Conservation (phyloP, 257 asterid genomes). For the Solanum lycopersicoides region DNA sequence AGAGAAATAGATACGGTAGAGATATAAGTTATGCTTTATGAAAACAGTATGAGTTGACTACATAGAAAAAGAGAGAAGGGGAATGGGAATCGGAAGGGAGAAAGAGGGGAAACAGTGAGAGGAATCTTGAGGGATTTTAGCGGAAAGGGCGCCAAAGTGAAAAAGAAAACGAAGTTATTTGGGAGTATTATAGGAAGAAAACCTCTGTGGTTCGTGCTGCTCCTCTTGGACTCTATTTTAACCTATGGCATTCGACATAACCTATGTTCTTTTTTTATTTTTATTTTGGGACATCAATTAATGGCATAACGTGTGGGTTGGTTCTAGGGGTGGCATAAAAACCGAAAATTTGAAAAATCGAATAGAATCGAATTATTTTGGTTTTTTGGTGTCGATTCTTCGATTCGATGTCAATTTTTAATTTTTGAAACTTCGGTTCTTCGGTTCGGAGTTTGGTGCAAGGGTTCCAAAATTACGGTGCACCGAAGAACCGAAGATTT, state of each 20-base stretch:
- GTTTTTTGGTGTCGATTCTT: too few relatives aligned
- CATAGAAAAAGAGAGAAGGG: neutral
- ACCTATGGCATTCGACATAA: neutral
- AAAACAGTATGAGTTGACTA: slow-evolving; percentile 1
- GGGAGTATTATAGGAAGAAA: neutral
- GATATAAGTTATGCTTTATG: neutral
- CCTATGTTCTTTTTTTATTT: neutral
- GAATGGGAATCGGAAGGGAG: slow-evolving; percentile 9
- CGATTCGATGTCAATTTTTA: too few relatives aligned
- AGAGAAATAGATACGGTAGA: neutral
- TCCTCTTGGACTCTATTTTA: neutral
- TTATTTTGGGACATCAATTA: neutral
- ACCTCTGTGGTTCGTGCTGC: neutral
- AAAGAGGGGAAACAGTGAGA: neutral
- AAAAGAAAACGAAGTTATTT: neutral
- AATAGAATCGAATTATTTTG: too few relatives aligned
- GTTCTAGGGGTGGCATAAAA: too few relatives aligned
- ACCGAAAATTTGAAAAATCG: too few relatives aligned
- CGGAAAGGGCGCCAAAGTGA: slow-evolving; percentile 54
- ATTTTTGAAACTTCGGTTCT: too few relatives aligned
- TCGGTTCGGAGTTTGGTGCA: too few relatives aligned
- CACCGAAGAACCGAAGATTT: too few relatives aligned
- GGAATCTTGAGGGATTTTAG: slow-evolving; percentile 20
- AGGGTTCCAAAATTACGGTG: too few relatives aligned
- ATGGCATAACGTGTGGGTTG: neutral